These are phyloP conservation scores for Fusarium decemcellulare DNA, from an alignment of 2,329 filamentous ascomycete genomes.

Conservation along the genomic window DNA sequence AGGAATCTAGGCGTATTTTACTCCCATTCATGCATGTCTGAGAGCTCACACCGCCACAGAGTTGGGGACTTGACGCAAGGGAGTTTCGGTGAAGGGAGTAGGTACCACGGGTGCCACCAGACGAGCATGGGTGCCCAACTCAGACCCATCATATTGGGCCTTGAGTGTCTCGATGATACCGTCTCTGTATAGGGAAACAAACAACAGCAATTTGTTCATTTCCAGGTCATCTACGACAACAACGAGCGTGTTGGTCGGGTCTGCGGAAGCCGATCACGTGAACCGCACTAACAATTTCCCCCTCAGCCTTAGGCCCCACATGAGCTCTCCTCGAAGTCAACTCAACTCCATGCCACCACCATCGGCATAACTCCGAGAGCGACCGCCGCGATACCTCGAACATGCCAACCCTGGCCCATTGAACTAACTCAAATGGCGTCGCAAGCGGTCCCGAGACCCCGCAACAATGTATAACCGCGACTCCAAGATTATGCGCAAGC, in stretches of 20 bases:
- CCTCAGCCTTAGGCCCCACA: conserved; percentile 28
- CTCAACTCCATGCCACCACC: conserved; percentile 8
- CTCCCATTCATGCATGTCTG: too few species aligned
- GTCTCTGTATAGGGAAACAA: too few species aligned
- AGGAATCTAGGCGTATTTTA: too few species aligned
- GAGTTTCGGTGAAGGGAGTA: too few species aligned
- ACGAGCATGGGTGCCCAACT: too few species aligned
- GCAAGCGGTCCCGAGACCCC: conserved; percentile 45
- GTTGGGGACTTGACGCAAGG: too few species aligned
- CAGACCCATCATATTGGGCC: too few species aligned
- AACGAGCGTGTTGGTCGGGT: neutral
- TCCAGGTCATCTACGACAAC: too few species aligned
- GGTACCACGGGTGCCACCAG: too few species aligned
- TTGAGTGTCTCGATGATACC: too few species aligned
- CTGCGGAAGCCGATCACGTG: conserved; percentile 1
- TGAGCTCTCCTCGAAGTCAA: conserved; percentile 26
- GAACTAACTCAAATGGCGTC: conserved; percentile 51
- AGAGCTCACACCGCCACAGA: too few species aligned
- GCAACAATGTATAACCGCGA: conserved; percentile 66
- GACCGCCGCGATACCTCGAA: conserved; percentile 4
- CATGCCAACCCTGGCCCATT: conserved; percentile 37
- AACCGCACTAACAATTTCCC: neutral
- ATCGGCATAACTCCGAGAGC: neutral
- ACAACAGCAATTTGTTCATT: too few species aligned
- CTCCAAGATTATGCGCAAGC: conserved; percentile 72